A percentile compares a stretch with the other conserved stretches of the same genome.
Conservation (phyloP, 352 stramenopile genomes). For the Phytopythium litorale region DNA sequence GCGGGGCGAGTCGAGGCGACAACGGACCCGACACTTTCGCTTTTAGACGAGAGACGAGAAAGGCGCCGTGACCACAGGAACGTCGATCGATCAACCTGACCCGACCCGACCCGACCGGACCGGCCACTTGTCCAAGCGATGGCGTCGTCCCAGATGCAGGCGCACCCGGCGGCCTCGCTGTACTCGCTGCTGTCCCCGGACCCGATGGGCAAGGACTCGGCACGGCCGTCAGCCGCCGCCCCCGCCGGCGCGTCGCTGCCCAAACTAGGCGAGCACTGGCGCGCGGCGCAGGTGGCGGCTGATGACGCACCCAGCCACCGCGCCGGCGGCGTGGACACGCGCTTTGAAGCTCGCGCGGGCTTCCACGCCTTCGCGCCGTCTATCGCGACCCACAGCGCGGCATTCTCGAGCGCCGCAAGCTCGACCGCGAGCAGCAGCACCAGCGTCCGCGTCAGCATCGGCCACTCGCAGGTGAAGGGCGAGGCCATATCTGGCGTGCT, state of each 20-base stretch:
- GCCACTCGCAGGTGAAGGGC: neutral
- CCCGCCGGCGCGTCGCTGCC: conserved; percentile 11
- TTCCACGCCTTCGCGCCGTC: conserved; percentile 11
- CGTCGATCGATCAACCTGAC: too few relatives aligned
- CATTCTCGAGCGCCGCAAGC: conserved; percentile 1
- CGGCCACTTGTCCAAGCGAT: neutral
- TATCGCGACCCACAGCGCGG: conserved; percentile 8
- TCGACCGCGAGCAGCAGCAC: neutral
- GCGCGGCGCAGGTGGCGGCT: neutral
- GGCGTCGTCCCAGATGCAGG: conserved; percentile 2
- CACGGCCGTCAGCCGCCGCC: neutral
- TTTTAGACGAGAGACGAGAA: neutral
- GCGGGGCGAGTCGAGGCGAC: too few relatives aligned
- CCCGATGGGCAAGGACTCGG: conserved; percentile 5
- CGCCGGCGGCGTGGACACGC: conserved; percentile 1
- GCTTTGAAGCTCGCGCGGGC: conserved; percentile 11
- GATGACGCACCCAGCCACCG: neutral
- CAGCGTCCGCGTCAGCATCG: neutral
- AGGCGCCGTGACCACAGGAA: neutral
- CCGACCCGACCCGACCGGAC: too few relatives aligned
- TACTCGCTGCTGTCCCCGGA: conserved; percentile 7
- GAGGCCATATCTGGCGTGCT: neutral
- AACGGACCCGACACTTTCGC: conserved; percentile 4
- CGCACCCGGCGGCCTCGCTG: conserved; percentile 7
- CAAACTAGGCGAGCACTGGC: conserved; percentile 15